Conservation (phyloP, 495 filamentous ascomycete species). For the Penicillium pulvis region DNA sequence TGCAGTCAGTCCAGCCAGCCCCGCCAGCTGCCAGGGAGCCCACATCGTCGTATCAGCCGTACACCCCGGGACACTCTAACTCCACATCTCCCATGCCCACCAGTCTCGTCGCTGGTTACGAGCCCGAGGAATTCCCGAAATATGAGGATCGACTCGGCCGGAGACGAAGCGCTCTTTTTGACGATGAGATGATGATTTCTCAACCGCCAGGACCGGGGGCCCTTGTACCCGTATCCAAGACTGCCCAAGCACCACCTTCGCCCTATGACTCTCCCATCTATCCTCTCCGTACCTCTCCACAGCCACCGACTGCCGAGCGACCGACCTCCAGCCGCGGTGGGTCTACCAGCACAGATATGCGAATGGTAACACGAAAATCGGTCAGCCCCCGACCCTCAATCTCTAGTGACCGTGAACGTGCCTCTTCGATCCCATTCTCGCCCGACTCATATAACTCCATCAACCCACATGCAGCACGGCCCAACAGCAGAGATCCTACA, state of each 20-base stretch:
- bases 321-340: slow-evolving; percentile 27
- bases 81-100: slow-evolving; percentile 56
- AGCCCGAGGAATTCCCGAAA: slow-evolving; percentile 61
- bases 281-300: slow-evolving; percentile 42
- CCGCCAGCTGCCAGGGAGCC: slow-evolving; percentile 27
- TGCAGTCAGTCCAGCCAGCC: slow-evolving; percentile 27
- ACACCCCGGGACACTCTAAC: slow-evolving; percentile 35
- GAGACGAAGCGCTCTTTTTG: slow-evolving; percentile 35
- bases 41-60: slow-evolving; percentile 36
- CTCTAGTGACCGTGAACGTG: slow-evolving; percentile 48
- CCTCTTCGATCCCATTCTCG: slow-evolving; percentile 75
- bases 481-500: slow-evolving; percentile 31
- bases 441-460: slow-evolving; percentile 72
- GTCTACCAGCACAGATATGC: slow-evolving; percentile 63
- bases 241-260: slow-evolving; percentile 24
- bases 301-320: slow-evolving; percentile 30
- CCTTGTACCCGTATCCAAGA: slow-evolving; percentile 16
- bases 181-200: slow-evolving; percentile 34
- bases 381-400: slow-evolving; percentile 21
- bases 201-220: slow-evolving; percentile 25
- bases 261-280: slow-evolving; percentile 33
- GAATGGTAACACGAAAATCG: slow-evolving; percentile 52
- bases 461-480: slow-evolving; percentile 45
- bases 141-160: slow-evolving; percentile 22
- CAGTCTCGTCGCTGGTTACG: slow-evolving; percentile 71